Conservation (phyloP, 306 rosid species). For the Leucaena leucocephala region DNA sequence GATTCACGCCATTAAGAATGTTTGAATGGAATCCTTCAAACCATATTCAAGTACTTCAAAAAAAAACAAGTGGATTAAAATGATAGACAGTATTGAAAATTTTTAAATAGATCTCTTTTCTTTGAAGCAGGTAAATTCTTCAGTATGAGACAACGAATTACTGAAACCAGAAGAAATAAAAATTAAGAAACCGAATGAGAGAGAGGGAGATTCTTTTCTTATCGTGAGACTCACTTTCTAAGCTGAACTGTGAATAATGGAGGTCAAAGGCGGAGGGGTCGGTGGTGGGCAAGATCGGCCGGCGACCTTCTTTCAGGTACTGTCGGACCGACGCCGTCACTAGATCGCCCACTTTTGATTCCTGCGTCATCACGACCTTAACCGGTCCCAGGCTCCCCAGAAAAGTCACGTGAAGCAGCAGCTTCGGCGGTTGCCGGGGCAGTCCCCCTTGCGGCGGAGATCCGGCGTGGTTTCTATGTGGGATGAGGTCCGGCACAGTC, state of each 20-base stretch:
- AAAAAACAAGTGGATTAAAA: no score
- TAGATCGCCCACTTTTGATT: conserved; percentile 60
- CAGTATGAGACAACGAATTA: not conserved
- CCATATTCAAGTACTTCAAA: no score
- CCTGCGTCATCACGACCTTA: conserved; percentile 66
- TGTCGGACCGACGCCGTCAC: conserved; percentile 51
- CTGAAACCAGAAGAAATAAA: not conserved
- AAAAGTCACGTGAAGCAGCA: conserved; percentile 73
- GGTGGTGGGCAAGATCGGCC: conserved; percentile 63
- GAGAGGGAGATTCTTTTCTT: not conserved
- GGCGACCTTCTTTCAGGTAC: conserved; percentile 76
- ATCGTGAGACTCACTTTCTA: conserved; percentile 66
- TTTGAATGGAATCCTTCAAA: no score
- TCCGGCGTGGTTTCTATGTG: conserved; percentile 22
- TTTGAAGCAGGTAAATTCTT: not conserved
- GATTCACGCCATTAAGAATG: no score
- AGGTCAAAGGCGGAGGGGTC: conserved; percentile 67
- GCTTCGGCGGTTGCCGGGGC: conserved; percentile 61
- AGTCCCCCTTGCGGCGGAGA: conserved; percentile 28
- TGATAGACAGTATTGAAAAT: no score
- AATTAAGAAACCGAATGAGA: not conserved
- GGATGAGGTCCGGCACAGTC: conserved; percentile 64
- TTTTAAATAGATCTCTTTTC: no score
- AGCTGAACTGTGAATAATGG: conserved; percentile 90
- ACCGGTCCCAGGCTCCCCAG: conserved; percentile 81